phyloP scores from a whole-genome alignment of 441 rosid genomes.

The Dalechampia spathulata region DNA sequence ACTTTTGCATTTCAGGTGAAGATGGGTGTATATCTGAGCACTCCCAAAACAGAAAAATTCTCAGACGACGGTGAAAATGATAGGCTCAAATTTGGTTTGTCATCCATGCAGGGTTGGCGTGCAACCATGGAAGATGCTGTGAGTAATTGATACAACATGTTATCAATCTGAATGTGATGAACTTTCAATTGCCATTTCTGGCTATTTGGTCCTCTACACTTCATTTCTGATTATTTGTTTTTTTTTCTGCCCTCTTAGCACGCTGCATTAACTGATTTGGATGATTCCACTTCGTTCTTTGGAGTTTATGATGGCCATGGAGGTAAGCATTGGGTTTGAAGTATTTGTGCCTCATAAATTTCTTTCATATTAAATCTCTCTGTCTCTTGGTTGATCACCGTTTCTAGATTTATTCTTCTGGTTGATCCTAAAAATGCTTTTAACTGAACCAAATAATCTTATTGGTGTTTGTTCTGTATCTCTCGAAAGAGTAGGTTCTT shows the following conservation, averaged over 20 bases:
- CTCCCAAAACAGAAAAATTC: constrained; percentile 87
- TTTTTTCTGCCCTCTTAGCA: constrained; percentile 38
- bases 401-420: too few species aligned
- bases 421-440: too few species aligned
- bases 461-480: too few species aligned
- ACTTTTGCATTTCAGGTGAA: constrained; percentile 20
- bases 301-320: constrained; percentile 99
- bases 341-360: not conserved
- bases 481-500: too few species aligned
- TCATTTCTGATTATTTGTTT: constrained; percentile 8
- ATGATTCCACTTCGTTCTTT: constrained; percentile 72
- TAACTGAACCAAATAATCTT: too few species aligned
- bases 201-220: too few species aligned
- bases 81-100: constrained; percentile 73
- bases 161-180: not conserved
- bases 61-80: constrained; percentile 87
- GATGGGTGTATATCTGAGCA: constrained; percentile 94
- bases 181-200: too few species aligned
- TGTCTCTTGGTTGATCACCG: too few species aligned
- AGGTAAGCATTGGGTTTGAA: constrained; percentile 51
- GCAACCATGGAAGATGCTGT: constrained; percentile 98
- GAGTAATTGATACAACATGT: constrained; percentile 27
- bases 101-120: constrained; percentile 99
- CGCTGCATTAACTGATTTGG: constrained; percentile 77
- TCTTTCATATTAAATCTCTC: too few species aligned